These are phyloP conservation scores for Eucalyptus globulus DNA, from an alignment of 345 rosid species.

Conservation along the genomic window DNA sequence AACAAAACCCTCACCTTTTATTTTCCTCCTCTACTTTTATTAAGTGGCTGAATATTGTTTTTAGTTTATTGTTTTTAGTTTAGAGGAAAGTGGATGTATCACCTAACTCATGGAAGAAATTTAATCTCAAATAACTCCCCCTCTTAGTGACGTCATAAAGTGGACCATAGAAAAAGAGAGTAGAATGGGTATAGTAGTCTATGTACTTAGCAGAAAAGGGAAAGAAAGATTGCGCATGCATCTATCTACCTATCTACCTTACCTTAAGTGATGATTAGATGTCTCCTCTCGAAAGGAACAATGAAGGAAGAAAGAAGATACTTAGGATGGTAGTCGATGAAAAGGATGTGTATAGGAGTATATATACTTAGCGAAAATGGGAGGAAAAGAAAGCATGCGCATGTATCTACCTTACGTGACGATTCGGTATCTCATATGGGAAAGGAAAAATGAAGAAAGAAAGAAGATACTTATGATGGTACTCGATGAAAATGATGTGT, in stretches of 20 bases:
- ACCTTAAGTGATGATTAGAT: background rate
- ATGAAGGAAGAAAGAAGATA: background rate
- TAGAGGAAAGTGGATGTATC: background rate
- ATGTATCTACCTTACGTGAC: background rate
- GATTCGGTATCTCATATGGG: rapidly evolving
- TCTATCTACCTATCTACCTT: background rate
- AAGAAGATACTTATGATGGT: background rate
- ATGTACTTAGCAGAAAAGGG: background rate
- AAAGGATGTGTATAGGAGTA: background rate
- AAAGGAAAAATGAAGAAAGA: background rate
- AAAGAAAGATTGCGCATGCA: background rate
- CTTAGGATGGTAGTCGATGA: background rate
- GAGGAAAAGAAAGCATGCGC: background rate
- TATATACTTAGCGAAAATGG: background rate
- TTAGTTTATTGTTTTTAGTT: background rate
- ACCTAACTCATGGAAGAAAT: background rate
- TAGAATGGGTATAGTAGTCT: background rate
- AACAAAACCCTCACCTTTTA: background rate
- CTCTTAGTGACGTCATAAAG: background rate
- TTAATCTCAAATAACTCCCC: background rate
- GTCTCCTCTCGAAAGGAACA: background rate
- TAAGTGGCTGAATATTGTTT: background rate
- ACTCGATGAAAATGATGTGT: background rate
- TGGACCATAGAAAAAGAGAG: background rate
- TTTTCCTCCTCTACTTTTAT: background rate